Conservation (phyloP, 2,329 filamentous ascomycete genomes). For the Ceratocystis alfenasii region DNA sequence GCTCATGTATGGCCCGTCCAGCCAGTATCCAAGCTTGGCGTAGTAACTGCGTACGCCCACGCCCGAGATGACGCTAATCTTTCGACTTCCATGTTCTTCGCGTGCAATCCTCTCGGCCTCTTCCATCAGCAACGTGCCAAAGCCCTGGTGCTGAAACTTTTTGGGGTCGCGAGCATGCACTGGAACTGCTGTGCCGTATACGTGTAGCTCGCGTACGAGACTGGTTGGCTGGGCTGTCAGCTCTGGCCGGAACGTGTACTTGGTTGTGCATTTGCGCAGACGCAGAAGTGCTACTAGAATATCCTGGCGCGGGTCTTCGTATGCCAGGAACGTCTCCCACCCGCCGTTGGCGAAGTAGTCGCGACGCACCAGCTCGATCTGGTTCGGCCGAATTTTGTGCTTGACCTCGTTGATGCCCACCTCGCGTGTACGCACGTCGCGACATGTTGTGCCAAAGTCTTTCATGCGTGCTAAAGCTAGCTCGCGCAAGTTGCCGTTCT, state of each 20-base stretch:
- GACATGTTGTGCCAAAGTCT: slow-evolving; percentile 93
- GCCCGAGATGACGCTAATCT: slow-evolving; percentile 96
- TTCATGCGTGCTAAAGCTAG: slow-evolving; percentile 95
- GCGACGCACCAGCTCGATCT: slow-evolving; percentile 85
- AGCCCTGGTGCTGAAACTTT: slow-evolving; percentile 98
- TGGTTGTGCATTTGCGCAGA: slow-evolving; percentile 77
- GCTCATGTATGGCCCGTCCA: slow-evolving; percentile 81
- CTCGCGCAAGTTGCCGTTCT: slow-evolving; percentile 93
- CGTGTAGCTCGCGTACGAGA: slow-evolving; percentile 86
- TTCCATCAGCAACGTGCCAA: slow-evolving; percentile 92
- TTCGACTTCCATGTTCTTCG: slow-evolving; percentile 84
- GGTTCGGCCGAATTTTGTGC: slow-evolving; percentile 91
- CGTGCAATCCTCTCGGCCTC: slow-evolving; percentile 91
- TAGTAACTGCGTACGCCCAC: slow-evolving; percentile 96
- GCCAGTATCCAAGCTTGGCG: slow-evolving; percentile 77
- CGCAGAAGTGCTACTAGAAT: slow-evolving; percentile 86
- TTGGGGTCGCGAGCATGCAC: slow-evolving; percentile 88
- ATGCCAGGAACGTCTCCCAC: slow-evolving; percentile 97
- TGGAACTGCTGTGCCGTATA: slow-evolving; percentile 94
- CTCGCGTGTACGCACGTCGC: slow-evolving; percentile 89
- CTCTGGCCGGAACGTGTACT: slow-evolving; percentile 85
- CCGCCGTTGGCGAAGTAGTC: slow-evolving; percentile 93
- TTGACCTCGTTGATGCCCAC: slow-evolving; percentile 99
- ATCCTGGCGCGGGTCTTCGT: slow-evolving; percentile 97
- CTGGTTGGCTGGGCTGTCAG: slow-evolving; percentile 77